Base-by-base conservation (phyloP, 306 rosid genomes). In the Dalbergia cochinchinensis region DNA sequence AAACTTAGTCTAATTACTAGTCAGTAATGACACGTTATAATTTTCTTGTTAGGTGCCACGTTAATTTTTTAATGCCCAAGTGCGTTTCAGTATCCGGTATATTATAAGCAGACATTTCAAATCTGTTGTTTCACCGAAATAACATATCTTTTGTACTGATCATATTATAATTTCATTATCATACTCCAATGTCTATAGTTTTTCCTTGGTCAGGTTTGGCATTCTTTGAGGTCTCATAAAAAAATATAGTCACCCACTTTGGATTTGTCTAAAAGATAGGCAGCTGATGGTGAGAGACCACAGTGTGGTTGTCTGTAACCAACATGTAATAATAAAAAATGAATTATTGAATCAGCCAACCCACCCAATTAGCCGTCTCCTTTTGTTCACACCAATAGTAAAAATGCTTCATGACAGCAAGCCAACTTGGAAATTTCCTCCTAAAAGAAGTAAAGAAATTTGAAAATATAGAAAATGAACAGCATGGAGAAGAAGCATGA, bases 321-420 rank as follows among this genome's bases (percentile, higher is more conserved):
- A 67, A 64, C 69, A 54, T 67, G 82, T 83, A 80, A 73, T 73
- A 57, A 54, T 54, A 5, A 85, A 54, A 54, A 78, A 86, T 79
- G 85, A 87, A 90, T 86, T 86, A 82, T 74, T 86, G 87, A 82
- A 76, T 47, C 64, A 81, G 69, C 88, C 82, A 80, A 86, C 84
- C 94, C 89, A 84, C 91, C 83, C 89, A 86, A 88, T 77, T 19
- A 47, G 81, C 85, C 84, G 60, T 47, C 73, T 83, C 59, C 26
- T 81, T 84, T 84, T 88, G 87, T 83, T 94, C 87, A 83, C 82
- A 88, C 87, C 80, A 77, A 91, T 74, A 59, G 44, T 78, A 79
- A 54, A 89, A 81, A 88, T 90, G 93, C 83, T 87, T 77, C 59
- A 81, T 91, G 93, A 91, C 87, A 85, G 88, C 89, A 87, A 83